Evolutionary conservation across 495 filamentous ascomycete genomes (phyloP), one percentile per base, ranked within the genome.

Genomic region (Penicillium parvum): DNA sequence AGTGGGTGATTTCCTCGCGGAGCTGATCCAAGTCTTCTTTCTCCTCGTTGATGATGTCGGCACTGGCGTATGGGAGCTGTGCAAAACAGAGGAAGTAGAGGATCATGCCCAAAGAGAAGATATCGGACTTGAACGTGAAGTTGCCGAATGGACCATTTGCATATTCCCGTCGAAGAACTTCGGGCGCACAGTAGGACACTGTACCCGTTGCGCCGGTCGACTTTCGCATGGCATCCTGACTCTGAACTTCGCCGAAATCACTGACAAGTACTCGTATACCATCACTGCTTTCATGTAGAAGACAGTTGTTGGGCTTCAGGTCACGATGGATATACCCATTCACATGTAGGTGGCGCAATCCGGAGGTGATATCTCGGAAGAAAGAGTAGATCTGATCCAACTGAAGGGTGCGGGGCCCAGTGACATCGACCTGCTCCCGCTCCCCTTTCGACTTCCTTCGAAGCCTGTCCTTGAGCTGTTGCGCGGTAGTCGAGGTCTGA

Each of bases 61-160:
- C 91, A 55, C 82, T 84, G 17, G 53, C 68, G 56, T 97, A 98
- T 2, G 92, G 92, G 2, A 97, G 77, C 6, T 86, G 76, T 0
- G 86, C 87, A 60, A 97, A 98, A 59, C 94, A 97, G 66, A 97
- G 81, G 51, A 97, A 97, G 63, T 97, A 94, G 3, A 98, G 77
- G 32, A 97, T 96, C 92, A 98, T 95, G 23, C 92, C 92, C 1
- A 98, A 64, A 3, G 90, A 95, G 65, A 98, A 98, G 8, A 98
- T 85, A 59, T 98, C 92, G 0, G 90, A 96, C 55, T 96, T 98
- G 37, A 85, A 85, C 0, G 88, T 94, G 53, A 98, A 98, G 53
- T 97, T 94, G 4, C 86, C 90, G 50, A 85, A 85, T 8, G 74
- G 74, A 9, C 92, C 92, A 41, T 65, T 75, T 0, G 79, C 71